Evolutionary conservation across 805 yeast genomes (phyloP).

Genomic region (Spencermartinsiella europaea): DNA sequence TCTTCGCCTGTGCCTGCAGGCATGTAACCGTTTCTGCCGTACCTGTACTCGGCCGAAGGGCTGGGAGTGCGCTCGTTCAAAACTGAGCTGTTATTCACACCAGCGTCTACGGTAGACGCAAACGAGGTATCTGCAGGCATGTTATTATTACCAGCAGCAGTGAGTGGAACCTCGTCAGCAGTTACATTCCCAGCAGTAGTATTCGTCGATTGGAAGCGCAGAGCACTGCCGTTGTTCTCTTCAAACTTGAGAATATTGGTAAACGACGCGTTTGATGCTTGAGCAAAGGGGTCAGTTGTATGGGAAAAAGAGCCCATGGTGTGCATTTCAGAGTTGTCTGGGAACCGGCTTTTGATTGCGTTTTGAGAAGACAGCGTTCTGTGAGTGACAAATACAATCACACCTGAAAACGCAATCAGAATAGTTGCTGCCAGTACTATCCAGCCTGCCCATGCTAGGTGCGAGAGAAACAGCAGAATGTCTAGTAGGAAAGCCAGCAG

Average conservation of each 20-base stretch:
- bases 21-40: background rate
- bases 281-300: slow-evolving; percentile 8
- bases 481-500: slow-evolving; percentile 78
- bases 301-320: slow-evolving; percentile 11
- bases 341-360: slow-evolving; percentile 21
- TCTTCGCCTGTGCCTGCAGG: background rate
- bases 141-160: background rate
- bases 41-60: slow-evolving; percentile 1
- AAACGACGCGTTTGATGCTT: background rate
- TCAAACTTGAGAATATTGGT: background rate
- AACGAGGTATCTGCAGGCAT: background rate
- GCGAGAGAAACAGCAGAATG: slow-evolving; percentile 68
- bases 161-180: slow-evolving; percentile 15
- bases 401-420: slow-evolving; percentile 55
- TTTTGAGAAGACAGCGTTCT: slow-evolving; percentile 44
- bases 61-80: background rate
- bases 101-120: background rate
- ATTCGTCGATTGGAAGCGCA: slow-evolving; percentile 16
- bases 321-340: slow-evolving; percentile 16
- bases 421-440: slow-evolving; percentile 64
- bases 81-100: no score
- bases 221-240: background rate
- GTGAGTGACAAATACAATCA: slow-evolving; percentile 66
- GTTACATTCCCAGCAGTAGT: slow-evolving; percentile 8
- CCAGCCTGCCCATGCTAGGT: slow-evolving; percentile 84